Evolutionary conservation across 345 rosid genomes (phyloP).

Genomic region (Litchi chinensis): DNA sequence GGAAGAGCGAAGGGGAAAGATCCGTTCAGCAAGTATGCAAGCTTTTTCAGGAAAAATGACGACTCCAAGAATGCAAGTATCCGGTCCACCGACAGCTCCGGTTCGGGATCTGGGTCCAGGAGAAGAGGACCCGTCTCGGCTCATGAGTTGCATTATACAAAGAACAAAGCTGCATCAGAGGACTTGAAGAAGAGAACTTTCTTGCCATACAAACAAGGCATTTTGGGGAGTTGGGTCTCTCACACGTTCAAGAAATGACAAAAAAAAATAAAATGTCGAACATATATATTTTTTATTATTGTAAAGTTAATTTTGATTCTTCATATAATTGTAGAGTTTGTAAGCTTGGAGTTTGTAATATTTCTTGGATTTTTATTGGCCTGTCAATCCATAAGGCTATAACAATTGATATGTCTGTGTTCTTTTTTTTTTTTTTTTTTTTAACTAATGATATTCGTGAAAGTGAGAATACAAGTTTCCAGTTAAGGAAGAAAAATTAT

Average conservation of each 20-base stretch:
- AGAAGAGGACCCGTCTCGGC: slow-evolving; percentile 59
- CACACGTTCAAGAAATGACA: slow-evolving; percentile 15
- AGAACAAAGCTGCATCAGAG: slow-evolving; percentile 72
- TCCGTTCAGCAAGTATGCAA: slow-evolving; percentile 45
- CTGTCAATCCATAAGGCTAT: background rate
- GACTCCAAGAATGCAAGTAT: slow-evolving; percentile 54
- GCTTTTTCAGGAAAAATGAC: slow-evolving; percentile 56
- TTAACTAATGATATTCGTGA: background rate
- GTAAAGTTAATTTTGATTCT: slow-evolving; percentile 5
- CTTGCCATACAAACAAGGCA: slow-evolving; percentile 87
- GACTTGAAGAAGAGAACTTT: slow-evolving; percentile 82
- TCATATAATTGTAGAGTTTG: slow-evolving; percentile 16
- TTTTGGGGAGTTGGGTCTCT: slow-evolving; percentile 55
- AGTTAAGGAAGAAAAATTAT: background rate
- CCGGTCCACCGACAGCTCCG: slow-evolving; percentile 39
- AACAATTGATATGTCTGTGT: background rate
- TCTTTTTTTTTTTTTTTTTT: background rate
- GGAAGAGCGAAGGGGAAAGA: slow-evolving; percentile 71
- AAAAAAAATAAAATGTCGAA: too few species aligned
- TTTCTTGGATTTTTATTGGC: background rate
- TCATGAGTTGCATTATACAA: slow-evolving; percentile 81
- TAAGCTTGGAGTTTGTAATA: background rate
- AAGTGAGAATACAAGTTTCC: background rate
- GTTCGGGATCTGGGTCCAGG: slow-evolving; percentile 32
- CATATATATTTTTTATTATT: background rate